These are phyloP conservation scores for Thalassiosira profunda DNA, from an alignment of 108 stramenopile genomes.

Conservation along the genomic window DNA sequence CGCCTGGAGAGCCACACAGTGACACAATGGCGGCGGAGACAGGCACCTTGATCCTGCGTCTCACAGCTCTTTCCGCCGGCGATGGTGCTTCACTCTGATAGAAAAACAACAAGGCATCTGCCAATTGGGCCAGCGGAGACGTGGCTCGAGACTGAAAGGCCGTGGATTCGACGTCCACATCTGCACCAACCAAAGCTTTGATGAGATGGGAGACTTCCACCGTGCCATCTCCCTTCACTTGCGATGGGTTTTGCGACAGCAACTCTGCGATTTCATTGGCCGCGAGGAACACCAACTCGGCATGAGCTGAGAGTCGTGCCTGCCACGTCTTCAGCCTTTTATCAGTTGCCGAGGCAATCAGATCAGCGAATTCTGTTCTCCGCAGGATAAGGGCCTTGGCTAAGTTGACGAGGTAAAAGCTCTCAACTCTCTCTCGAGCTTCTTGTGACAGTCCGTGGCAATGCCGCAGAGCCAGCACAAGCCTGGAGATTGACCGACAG, in stretches of 20 bases:
- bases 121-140: slow-evolving; percentile 30
- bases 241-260: slow-evolving; percentile 55
- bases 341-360: slow-evolving; percentile 34
- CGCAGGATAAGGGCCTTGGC: slow-evolving; percentile 18
- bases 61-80: slow-evolving; percentile 31
- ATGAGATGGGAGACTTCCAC: slow-evolving; percentile 39
- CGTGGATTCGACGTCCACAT: neutral
- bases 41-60: slow-evolving; percentile 50
- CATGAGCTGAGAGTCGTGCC: slow-evolving; percentile 40
- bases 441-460: neutral
- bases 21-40: slow-evolving; percentile 60
- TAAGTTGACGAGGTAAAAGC: slow-evolving; percentile 34
- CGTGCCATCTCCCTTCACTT: slow-evolving; percentile 31
- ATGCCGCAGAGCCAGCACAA: slow-evolving; percentile 15
- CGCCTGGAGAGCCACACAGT: slow-evolving; percentile 67
- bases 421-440: slow-evolving; percentile 1
- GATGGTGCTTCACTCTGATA: slow-evolving; percentile 31
- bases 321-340: slow-evolving; percentile 48
- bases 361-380: slow-evolving; percentile 11
- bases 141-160: neutral
- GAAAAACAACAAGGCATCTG: slow-evolving; percentile 59
- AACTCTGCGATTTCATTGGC: slow-evolving; percentile 56
- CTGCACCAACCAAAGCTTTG: slow-evolving; percentile 12
- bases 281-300: slow-evolving; percentile 47
- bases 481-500: slow-evolving; percentile 23